These are phyloP conservation scores for Letharia lupina DNA, from an alignment of 495 filamentous ascomycete species.

Conservation along the genomic window DNA sequence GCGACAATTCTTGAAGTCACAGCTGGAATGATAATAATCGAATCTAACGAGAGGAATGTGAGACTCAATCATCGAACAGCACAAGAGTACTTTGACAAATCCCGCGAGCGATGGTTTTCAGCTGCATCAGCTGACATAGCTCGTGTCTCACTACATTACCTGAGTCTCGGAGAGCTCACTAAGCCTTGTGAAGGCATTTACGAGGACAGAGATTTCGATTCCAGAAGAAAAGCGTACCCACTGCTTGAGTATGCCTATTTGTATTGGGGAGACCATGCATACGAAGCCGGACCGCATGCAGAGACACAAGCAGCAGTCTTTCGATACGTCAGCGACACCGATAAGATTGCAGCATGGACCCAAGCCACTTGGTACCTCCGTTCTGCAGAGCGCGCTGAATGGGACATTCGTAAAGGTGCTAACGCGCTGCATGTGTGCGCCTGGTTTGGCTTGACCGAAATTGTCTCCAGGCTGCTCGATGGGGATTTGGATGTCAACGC, in stretches of 20 bases:
- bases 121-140: conserved; percentile 19
- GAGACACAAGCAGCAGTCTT: conserved; percentile 9
- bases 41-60: conserved; percentile 12
- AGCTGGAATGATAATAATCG: conserved; percentile 25
- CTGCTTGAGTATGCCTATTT: conserved; percentile 26
- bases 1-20: conserved; percentile 23
- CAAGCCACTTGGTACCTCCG: conserved; percentile 28
- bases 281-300: conserved; percentile 15
- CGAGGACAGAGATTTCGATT: conserved; percentile 21
- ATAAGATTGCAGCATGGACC: conserved; percentile 21
- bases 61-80: conserved; percentile 25
- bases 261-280: conserved; percentile 29
- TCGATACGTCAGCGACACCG: conserved; percentile 19
- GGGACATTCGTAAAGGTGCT: conserved; percentile 28
- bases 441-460: conserved; percentile 26
- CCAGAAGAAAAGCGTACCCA: conserved; percentile 18
- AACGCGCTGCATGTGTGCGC: conserved; percentile 26
- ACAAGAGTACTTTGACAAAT: conserved; percentile 26
- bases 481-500: conserved; percentile 19
- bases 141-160: conserved; percentile 20
- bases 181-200: conserved; percentile 17
- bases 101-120: conserved; percentile 20
- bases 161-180: conserved; percentile 22
- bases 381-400: conserved; percentile 20
- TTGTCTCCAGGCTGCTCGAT: conserved; percentile 11